phyloP scores from a whole-genome alignment of 257 asterid species.

The Solanum clarkiae region DNA sequence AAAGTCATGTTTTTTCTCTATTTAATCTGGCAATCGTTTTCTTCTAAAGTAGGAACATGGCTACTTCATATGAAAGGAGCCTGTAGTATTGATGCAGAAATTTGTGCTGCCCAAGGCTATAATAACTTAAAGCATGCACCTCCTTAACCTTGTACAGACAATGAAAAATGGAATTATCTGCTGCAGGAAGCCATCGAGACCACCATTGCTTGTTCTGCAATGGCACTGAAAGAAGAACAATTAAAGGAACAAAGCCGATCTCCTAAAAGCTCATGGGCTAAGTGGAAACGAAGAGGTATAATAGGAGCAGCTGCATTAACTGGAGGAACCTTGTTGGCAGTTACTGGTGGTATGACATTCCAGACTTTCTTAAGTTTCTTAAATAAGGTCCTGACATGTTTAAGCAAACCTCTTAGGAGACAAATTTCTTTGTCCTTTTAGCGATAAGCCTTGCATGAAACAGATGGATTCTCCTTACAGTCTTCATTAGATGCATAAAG shows the following conservation, averaged over 20 bases:
- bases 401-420: not conserved
- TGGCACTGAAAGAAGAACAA: slow-evolving; percentile 74
- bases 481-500: not conserved
- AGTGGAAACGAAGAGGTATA: slow-evolving; percentile 94
- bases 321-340: slow-evolving; percentile 95
- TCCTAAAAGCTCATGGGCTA: slow-evolving; percentile 49
- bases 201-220: slow-evolving; percentile 84
- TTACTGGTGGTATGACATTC: slow-evolving; percentile 66
- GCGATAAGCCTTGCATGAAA: not conserved
- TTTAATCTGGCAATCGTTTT: not conserved
- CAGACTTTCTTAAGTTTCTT: not conserved
- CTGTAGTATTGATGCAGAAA: not conserved
- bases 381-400: not conserved
- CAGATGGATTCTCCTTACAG: not conserved
- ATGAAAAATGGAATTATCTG: not conserved
- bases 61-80: not conserved
- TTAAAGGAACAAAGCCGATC: slow-evolving; percentile 38
- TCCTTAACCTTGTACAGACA: not conserved
- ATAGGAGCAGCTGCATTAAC: slow-evolving; percentile 98
- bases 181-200: slow-evolving; percentile 85
- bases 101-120: not conserved
- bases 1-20: not conserved
- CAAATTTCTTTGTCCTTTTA: not conserved
- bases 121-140: not conserved
- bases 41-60: not conserved